These are phyloP conservation scores for Luffa acutangula DNA, from an alignment of 306 rosid species.

Conservation along the genomic window DNA sequence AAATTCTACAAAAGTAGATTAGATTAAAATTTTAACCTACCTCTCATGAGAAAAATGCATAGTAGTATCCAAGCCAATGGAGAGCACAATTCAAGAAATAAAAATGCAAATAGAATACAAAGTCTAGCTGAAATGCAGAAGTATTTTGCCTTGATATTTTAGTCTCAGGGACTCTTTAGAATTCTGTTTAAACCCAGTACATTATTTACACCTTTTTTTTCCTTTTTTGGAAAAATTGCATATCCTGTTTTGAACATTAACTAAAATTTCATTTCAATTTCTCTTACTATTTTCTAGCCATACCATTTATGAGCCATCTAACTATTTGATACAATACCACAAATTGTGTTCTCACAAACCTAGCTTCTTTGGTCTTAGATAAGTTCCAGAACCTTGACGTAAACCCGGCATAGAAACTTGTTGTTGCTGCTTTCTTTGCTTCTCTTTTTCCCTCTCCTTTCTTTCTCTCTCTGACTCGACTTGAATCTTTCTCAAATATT, in stretches of 20 bases:
- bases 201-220: neutral
- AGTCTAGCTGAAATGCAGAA: neutral
- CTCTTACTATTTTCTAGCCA: neutral
- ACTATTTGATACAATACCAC: neutral
- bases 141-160: neutral
- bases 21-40: no score
- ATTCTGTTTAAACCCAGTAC: neutral
- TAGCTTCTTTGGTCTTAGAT: constrained; percentile 67
- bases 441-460: constrained; percentile 49
- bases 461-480: constrained; percentile 48
- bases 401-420: constrained; percentile 67
- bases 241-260: neutral
- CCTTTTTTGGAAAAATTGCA: no score
- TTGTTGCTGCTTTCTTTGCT: constrained; percentile 61
- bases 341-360: constrained; percentile 38
- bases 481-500: constrained; percentile 68
- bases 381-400: constrained; percentile 67
- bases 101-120: neutral
- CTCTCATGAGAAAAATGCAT: neutral
- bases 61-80: neutral
- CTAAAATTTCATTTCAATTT: neutral
- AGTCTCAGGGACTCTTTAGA: neutral
- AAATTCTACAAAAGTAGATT: no score
- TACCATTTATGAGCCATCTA: neutral
- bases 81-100: neutral